These are phyloP conservation scores for Cryptococcus jaspeensis DNA, from an alignment of 1,284 basidiomycete species.

Conservation along the genomic window DNA sequence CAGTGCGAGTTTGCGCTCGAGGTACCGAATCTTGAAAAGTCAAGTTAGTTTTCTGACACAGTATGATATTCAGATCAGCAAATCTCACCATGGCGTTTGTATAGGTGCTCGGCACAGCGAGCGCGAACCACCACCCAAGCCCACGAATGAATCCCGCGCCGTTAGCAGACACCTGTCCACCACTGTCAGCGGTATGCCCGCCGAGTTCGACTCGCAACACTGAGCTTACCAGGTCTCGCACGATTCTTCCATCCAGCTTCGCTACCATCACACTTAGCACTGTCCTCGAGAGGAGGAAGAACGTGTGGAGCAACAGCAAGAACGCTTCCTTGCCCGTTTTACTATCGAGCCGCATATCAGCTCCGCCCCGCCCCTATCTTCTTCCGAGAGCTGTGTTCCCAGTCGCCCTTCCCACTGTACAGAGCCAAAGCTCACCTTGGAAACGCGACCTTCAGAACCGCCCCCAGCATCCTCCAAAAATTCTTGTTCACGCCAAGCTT, in stretches of 20 bases:
- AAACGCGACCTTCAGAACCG: slow-evolving; percentile 74
- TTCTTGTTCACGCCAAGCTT: slow-evolving; percentile 73
- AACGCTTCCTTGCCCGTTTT: slow-evolving; percentile 72
- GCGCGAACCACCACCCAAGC: slow-evolving; percentile 81
- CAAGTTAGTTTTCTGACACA: too few relatives aligned
- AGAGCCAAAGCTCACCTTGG: slow-evolving; percentile 54
- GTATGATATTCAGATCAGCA: too few relatives aligned
- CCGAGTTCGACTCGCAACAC: neutral
- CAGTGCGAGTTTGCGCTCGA: slow-evolving; percentile 86
- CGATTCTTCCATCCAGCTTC: slow-evolving; percentile 83
- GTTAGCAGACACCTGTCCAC: slow-evolving; percentile 68
- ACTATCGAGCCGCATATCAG: slow-evolving; percentile 43
- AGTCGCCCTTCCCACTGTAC: too few relatives aligned
- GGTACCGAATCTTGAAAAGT: slow-evolving; percentile 68
- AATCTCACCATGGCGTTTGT: slow-evolving; percentile 84
- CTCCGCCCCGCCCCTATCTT: too few relatives aligned
- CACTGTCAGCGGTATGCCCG: neutral
- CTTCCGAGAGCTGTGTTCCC: too few relatives aligned
- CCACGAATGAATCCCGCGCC: slow-evolving; percentile 80
- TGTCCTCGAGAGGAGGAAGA: slow-evolving; percentile 83
- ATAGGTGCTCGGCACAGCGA: slow-evolving; percentile 90
- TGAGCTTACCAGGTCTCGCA: slow-evolving; percentile 73
- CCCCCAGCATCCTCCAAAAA: slow-evolving; percentile 74
- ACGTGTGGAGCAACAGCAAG: slow-evolving; percentile 75
- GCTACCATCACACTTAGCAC: slow-evolving; percentile 85